These are phyloP conservation scores for Tubosaeta sp. DNA, from an alignment of 768 basidiomycete species.

Conservation along the genomic window DNA sequence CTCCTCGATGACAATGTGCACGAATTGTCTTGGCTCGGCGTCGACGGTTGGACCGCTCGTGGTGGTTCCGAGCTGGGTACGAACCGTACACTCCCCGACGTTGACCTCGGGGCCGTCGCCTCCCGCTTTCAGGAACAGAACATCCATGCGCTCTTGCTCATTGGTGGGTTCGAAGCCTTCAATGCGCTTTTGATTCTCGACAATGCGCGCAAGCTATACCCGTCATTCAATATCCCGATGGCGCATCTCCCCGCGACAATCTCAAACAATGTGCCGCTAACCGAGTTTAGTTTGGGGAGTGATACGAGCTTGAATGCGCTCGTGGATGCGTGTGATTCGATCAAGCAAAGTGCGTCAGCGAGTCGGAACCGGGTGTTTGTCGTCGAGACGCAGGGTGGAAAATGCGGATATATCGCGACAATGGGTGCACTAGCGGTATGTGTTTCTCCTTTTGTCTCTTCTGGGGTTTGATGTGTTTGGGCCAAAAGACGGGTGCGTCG, in stretches of 20 bases:
- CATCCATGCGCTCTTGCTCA: slow-evolving; percentile 77
- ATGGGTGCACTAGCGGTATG: slow-evolving; percentile 93
- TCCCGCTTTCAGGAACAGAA: slow-evolving; percentile 85
- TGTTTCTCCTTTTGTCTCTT: slow-evolving; percentile 4
- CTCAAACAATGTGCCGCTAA: slow-evolving; percentile 97
- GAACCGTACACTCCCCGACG: slow-evolving; percentile 82
- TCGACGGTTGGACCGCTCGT: slow-evolving; percentile 93
- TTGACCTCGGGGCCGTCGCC: slow-evolving; percentile 85
- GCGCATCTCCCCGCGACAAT: slow-evolving; percentile 95
- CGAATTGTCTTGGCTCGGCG: slow-evolving; percentile 92
- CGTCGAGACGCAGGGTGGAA: slow-evolving; percentile 96
- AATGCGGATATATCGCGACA: slow-evolving; percentile 92
- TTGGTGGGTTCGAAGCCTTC: slow-evolving; percentile 97
- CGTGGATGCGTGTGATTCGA: slow-evolving; percentile 96
- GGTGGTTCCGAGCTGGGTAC: slow-evolving; percentile 98
- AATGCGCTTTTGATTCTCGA: slow-evolving; percentile 73
- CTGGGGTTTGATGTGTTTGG: neutral
- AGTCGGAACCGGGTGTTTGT: slow-evolving; percentile 96
- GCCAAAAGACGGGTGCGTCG: slow-evolving; percentile 75
- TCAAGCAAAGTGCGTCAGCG: slow-evolving; percentile 97
- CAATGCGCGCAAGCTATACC: slow-evolving; percentile 76
- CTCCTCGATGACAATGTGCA: slow-evolving; percentile 84
- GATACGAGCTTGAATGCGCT: slow-evolving; percentile 98
- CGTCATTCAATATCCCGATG: slow-evolving; percentile 93
- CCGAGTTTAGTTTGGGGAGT: slow-evolving; percentile 91